A percentile compares a stretch with the other conserved stretches of the same genome.
phyloP scores from a whole-genome alignment of 2,329 filamentous ascomycete species.

The Epichloe gansuensis region DNA sequence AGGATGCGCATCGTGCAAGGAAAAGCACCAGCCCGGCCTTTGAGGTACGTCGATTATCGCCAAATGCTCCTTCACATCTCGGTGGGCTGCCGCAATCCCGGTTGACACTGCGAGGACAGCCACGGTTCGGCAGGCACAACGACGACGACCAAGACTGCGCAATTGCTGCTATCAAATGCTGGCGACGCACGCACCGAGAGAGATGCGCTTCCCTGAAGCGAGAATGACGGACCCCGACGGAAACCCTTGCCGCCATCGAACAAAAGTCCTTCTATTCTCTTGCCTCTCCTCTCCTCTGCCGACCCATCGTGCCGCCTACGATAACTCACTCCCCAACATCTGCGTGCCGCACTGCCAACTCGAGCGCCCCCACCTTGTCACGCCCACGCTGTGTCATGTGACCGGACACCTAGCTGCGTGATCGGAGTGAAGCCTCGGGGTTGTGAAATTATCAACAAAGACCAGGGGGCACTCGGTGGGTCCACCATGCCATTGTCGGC shows the following conservation, averaged over 20 bases:
- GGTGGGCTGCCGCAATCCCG: background rate
- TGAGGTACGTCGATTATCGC: background rate
- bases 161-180: too few species aligned
- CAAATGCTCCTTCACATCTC: background rate
- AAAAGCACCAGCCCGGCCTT: background rate
- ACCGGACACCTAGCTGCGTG: background rate
- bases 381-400: conserved; percentile 1
- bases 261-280: background rate
- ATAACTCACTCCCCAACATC: background rate
- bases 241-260: background rate
- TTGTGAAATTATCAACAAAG: background rate
- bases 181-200: too few species aligned
- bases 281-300: background rate
- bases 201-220: too few species aligned
- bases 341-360: background rate
- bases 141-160: too few species aligned
- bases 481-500: background rate
- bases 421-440: background rate
- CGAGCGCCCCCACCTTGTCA: background rate
- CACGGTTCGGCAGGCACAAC: too few species aligned
- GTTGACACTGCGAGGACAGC: background rate
- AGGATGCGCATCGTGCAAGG: background rate
- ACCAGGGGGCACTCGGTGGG: background rate
- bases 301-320: background rate
- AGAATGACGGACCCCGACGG: background rate